phyloP scores from a whole-genome alignment of 768 basidiomycete genomes.

The Leccinum barrowsii region DNA sequence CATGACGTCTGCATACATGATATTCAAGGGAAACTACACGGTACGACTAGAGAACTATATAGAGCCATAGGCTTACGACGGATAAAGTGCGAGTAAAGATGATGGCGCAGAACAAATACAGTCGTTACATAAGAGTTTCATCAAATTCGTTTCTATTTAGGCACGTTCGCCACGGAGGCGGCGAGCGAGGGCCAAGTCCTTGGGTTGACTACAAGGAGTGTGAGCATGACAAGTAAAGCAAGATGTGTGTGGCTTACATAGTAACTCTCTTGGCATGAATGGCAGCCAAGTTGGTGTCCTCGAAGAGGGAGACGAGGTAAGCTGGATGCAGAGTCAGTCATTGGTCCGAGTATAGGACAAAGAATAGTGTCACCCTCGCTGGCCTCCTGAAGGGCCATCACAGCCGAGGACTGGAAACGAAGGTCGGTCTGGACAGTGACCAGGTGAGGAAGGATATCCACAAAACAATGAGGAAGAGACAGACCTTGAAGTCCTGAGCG shows the following conservation, averaged over 20 bases:
- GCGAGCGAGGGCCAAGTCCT: slow-evolving; percentile 32
- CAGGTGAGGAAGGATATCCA: neutral
- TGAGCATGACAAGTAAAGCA: neutral
- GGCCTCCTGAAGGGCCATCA: slow-evolving; percentile 90
- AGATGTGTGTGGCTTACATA: slow-evolving; percentile 38
- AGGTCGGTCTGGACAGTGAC: slow-evolving; percentile 60
- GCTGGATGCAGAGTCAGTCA: slow-evolving; percentile 33
- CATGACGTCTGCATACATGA: neutral
- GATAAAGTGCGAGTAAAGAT: neutral
- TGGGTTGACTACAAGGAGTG: slow-evolving; percentile 26
- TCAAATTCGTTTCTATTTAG: slow-evolving; percentile 1
- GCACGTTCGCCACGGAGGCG: slow-evolving; percentile 32
- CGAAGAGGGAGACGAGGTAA: slow-evolving; percentile 77
- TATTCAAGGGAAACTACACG: neutral
- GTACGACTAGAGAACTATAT: neutral
- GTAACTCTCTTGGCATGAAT: slow-evolving; percentile 88
- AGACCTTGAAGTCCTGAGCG: slow-evolving; percentile 88
- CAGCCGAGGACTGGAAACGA: slow-evolving; percentile 92
- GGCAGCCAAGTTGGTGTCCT: slow-evolving; percentile 82
- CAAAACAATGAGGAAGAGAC: neutral
- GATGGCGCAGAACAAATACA: neutral
- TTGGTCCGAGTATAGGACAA: neutral
- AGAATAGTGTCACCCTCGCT: slow-evolving; percentile 49
- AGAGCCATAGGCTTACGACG: neutral
- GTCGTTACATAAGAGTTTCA: neutral